Evolutionary conservation across 75 land plant species (phyloP), one percentile per base, ranked within the genome.

Genomic region (Cupressus sempervirens): DNA sequence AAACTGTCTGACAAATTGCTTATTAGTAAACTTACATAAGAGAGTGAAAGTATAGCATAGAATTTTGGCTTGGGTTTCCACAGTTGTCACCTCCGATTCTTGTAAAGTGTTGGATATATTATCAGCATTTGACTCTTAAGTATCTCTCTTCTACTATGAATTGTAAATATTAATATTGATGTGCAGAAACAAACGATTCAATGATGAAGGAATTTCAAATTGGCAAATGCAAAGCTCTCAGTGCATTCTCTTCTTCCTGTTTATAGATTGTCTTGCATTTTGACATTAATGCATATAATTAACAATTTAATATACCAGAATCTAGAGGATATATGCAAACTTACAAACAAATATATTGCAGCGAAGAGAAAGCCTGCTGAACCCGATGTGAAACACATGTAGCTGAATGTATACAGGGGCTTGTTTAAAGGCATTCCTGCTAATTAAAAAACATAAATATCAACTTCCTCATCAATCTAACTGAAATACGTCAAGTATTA

Each of bases 361-460:
- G 87, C 83, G 40, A 94, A 88, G 30, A 93, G 32, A 46, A 93
- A 41, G 35, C 97, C 97, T 38, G 94, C 88, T 18, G 89, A 83
- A 82, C 96, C 96, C 9, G 93, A 88, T 35, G 96, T 94, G 83
- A 94, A 83, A 74, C 89, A 92, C 90, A 91, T 86, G 86, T 95
- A 95, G 91, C 96, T 95, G 82, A 94, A 83, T 40, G 93, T 94
- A 84, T 94, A 94, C 36, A 94, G 88, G 56, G 94, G 96, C 87
- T 94, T 95, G 84, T 90, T 92, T n/a, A 92, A 46, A 79, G 95
- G 95, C 88, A 95, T 86, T 74, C 94, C 97, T 95, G 89, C 45
- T 72, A 76, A 41, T 62, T 23, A 84, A 48, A 83, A 0, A 70
- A 85, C 1, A 56, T 9, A 58, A 16, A n/a, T 80, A 36, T 45